Base-by-base conservation (phyloP, 306 rosid genomes). In the Fragaria nilgerrensis region DNA sequence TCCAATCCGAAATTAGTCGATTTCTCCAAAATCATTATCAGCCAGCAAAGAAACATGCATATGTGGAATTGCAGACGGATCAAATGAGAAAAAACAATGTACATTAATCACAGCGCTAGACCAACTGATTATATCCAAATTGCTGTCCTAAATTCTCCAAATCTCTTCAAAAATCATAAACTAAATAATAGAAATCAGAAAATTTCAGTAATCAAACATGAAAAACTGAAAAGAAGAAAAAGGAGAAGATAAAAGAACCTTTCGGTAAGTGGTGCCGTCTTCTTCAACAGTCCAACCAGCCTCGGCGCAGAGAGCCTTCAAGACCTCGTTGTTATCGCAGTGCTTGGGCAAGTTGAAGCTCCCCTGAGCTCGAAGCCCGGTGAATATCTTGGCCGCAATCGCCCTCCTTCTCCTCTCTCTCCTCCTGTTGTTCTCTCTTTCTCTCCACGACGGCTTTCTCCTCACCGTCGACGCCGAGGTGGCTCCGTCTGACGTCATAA, bases 221-320 rank as follows among this genome's bases (percentile, higher is more conserved):
- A 65, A 58, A 70, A 61, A 39, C 23, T n/a, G 64, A 70, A 73
- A 44, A 49, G 19, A 7, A 14, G 36, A n/a, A n/a, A n/a, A 8
- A 22, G 5, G 16, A 61, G 43, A 17, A 34, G 45, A 19, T 7
- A 15, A 8, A 17, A 41, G 0, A 49, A 94, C 97, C 93, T 89
- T 90, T 56, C 97, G 96, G 78, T 89, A 92, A 13, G 97, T 94
- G 39, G 97, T 89, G 25, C 98, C 97, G 75, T 94, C 98, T 25
- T 89, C 92, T 79, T 94, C 96, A 7, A 94, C 97, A 15, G 82
- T 79, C 98, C 98, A 94, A 58, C 98, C 98, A 43, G 98, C 98
- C 81, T 92, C 91, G 1, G 45, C 58, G 53, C 98, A 94, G 16
- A 94, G 96, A 58, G 96, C 96, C 73, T 92, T 92, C 56, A 92